A percentile compares a stretch with the other conserved stretches of the same genome.
These are phyloP conservation scores for Porphyrellus cyaneotinctus DNA, from an alignment of 768 basidiomycete species.

Conservation along the genomic window DNA sequence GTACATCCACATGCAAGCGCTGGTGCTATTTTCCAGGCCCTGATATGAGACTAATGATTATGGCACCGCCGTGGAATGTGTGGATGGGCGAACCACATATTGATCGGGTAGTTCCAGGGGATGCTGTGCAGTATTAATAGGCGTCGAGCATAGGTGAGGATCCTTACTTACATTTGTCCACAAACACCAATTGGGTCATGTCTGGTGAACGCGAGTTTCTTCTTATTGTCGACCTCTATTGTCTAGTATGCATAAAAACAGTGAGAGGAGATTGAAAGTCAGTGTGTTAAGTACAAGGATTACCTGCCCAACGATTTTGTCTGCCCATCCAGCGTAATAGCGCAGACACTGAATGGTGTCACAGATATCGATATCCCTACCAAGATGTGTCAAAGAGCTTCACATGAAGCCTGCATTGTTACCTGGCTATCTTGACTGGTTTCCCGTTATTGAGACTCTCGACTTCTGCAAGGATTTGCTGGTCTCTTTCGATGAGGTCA, in stretches of 20 bases:
- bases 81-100: conserved; percentile 58
- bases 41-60: conserved; percentile 22
- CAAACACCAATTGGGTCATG: conserved; percentile 94
- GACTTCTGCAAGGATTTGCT: conserved; percentile 76
- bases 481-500: conserved; percentile 84
- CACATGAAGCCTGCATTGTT: conserved; percentile 33
- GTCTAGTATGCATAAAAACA: conserved; percentile 38
- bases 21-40: conserved; percentile 91
- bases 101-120: conserved; percentile 92
- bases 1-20: conserved; percentile 90
- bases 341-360: conserved; percentile 75
- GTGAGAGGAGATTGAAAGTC: conserved; percentile 1
- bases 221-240: conserved; percentile 75
- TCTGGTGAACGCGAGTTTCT: conserved; percentile 80
- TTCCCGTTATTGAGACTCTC: conserved; percentile 91
- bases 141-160: conserved; percentile 8
- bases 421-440: conserved; percentile 62
- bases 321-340: conserved; percentile 95
- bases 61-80: conserved; percentile 1
- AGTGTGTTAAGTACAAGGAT: conserved; percentile 6
- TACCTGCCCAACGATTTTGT: conserved; percentile 88
- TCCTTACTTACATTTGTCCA: conserved; percentile 70
- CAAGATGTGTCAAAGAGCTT: conserved; percentile 2
- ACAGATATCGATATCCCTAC: conserved; percentile 75
- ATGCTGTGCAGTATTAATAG: conserved; percentile 44